A percentile compares a stretch with the other conserved stretches of the same genome.
Conservation (phyloP, 169 alveolate genomes). For the Plasmodium cynomolgi region DNA sequence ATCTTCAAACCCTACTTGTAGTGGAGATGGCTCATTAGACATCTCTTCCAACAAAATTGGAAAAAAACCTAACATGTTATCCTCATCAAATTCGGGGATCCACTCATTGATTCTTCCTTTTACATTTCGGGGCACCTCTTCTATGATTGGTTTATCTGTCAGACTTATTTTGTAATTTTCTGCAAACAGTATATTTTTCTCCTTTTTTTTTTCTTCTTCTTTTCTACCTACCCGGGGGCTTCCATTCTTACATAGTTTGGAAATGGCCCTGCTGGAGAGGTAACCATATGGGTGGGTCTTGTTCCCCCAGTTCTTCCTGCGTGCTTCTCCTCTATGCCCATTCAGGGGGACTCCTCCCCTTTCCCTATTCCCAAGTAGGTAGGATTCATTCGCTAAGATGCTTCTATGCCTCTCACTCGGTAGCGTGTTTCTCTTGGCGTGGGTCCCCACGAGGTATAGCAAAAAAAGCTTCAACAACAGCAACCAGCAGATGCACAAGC, state of each 20-base stretch:
- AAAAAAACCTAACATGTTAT: slow-evolving; percentile 82
- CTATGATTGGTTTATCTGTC: slow-evolving; percentile 69
- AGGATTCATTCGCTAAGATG: neutral
- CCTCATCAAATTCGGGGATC: slow-evolving; percentile 78
- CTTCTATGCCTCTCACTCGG: neutral
- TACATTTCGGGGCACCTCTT: slow-evolving; percentile 75
- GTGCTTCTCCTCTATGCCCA: neutral
- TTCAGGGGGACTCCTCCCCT: neutral
- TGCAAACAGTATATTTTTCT: slow-evolving; percentile 3
- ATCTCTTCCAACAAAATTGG: slow-evolving; percentile 84
- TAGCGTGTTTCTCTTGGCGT: neutral
- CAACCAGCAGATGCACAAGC: neutral
- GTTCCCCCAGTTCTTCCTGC: neutral
- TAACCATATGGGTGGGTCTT: neutral
- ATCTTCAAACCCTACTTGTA: slow-evolving; percentile 86
- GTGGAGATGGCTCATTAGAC: slow-evolving; percentile 85
- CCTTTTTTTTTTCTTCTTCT: neutral
- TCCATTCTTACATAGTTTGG: neutral
- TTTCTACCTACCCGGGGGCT: neutral
- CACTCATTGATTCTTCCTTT: slow-evolving; percentile 85
- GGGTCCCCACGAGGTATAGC: neutral
- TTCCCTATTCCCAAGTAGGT: neutral
- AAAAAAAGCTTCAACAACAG: neutral
- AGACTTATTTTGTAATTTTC: slow-evolving; percentile 52
- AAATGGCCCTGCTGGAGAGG: neutral